These are phyloP conservation scores for Maudiozyma turicensis DNA, from an alignment of 805 yeast species.

Conservation along the genomic window DNA sequence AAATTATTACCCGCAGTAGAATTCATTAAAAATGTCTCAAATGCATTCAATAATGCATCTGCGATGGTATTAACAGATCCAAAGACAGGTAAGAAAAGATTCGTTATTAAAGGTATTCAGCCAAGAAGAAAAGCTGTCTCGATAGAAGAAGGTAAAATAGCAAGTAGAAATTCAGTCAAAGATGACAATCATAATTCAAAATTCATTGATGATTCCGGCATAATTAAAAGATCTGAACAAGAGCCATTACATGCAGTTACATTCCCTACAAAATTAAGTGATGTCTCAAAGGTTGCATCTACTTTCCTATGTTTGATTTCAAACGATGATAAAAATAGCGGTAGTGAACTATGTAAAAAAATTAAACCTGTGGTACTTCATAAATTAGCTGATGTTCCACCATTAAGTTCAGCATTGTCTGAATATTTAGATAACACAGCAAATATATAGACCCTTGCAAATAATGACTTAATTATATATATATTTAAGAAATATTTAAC, in stretches of 20 bases:
- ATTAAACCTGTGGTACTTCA: slow-evolving; percentile 25
- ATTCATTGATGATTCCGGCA: slow-evolving; percentile 11
- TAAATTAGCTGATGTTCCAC: slow-evolving; percentile 27
- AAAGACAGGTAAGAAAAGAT: slow-evolving; percentile 59
- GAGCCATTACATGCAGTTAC: slow-evolving; percentile 18
- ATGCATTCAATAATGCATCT: slow-evolving; percentile 77
- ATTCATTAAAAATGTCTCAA: slow-evolving; percentile 86
- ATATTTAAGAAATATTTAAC: background rate
- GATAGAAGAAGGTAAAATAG: slow-evolving; percentile 36
- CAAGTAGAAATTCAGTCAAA: slow-evolving; percentile 24
- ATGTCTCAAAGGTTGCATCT: slow-evolving; percentile 26
- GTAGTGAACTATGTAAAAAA: slow-evolving; percentile 20
- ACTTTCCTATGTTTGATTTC: slow-evolving; percentile 27
- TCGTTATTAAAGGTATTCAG: slow-evolving; percentile 88
- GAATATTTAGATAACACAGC: slow-evolving; percentile 28
- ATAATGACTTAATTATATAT: background rate
- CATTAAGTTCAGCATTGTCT: slow-evolving; percentile 22
- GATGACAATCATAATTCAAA: slow-evolving; percentile 12
- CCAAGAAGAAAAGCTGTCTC: slow-evolving; percentile 61
- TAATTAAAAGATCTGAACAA: slow-evolving; percentile 18
- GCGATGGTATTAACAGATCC: slow-evolving; percentile 82
- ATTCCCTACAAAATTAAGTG: slow-evolving; percentile 24
- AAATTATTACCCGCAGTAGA: slow-evolving; percentile 88
- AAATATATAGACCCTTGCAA: slow-evolving; percentile 5
- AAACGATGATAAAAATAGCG: slow-evolving; percentile 23